Conservation (phyloP, 345 rosid species). For the Boechera stricta region DNA sequence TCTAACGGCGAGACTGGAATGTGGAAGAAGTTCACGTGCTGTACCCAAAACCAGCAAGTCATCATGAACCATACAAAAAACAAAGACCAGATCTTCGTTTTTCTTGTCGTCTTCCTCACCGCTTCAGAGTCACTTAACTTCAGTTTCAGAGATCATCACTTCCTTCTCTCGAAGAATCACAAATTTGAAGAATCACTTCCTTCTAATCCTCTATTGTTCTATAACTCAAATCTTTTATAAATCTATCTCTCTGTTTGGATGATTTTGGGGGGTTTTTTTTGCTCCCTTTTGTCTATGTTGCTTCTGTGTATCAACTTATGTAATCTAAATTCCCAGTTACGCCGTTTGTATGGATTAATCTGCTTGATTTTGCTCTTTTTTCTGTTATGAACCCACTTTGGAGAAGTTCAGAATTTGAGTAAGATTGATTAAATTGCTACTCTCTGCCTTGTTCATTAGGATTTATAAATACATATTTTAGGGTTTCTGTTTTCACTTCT, state of each 20-base stretch:
- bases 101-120: conserved; percentile 23
- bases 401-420: background rate
- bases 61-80: background rate
- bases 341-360: background rate
- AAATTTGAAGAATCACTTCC: background rate
- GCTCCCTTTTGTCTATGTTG: conserved; percentile 1
- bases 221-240: background rate
- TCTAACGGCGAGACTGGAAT: background rate
- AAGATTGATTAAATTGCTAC: conserved; percentile 10
- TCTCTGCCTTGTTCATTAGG: background rate
- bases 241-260: background rate
- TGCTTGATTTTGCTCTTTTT: background rate
- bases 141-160: conserved; percentile 18
- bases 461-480: conserved; percentile 11
- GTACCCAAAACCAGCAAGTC: background rate
- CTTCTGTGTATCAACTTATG: background rate
- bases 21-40: conserved; percentile 17
- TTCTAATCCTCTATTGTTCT: background rate
- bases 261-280: background rate
- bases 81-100: conserved; percentile 12
- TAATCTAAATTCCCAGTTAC: background rate
- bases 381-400: background rate
- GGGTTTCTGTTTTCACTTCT: background rate
- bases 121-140: conserved; percentile 14
- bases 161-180: background rate